Evolutionary conservation across 2,329 filamentous ascomycete genomes (phyloP).

Genomic region (Xylariaceae sp.): DNA sequence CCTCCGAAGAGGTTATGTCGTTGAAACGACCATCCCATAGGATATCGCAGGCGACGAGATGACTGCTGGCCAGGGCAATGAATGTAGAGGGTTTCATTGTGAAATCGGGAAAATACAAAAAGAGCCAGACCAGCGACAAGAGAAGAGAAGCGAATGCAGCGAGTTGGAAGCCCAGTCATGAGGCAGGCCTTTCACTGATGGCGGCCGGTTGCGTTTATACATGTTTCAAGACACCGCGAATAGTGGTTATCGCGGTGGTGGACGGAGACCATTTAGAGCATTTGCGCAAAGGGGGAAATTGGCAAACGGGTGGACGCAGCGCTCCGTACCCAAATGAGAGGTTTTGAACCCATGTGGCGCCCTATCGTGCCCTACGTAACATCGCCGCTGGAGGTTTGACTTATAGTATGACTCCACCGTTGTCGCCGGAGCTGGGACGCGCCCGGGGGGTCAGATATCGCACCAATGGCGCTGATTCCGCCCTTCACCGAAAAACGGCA

Average conservation of each 20-base stretch:
- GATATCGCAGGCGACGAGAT: slow-evolving; percentile 36
- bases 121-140: too few species aligned
- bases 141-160: neutral
- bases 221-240: too few species aligned
- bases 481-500: slow-evolving; percentile 4
- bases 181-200: neutral
- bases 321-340: slow-evolving; percentile 14
- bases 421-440: slow-evolving; percentile 1
- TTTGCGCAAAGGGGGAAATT: neutral
- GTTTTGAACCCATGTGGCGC: slow-evolving; percentile 3
- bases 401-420: slow-evolving; percentile 9
- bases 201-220: too few species aligned
- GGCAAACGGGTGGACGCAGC: slow-evolving; percentile 3
- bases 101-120: neutral
- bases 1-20: slow-evolving; percentile 40
- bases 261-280: too few species aligned
- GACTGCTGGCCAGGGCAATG: slow-evolving; percentile 16
- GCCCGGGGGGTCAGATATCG: slow-evolving; percentile 7
- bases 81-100: slow-evolving; percentile 19
- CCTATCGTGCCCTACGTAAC: neutral
- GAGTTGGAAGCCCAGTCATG: neutral
- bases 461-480: slow-evolving; percentile 10
- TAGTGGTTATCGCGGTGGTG: too few species aligned
- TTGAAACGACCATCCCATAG: slow-evolving; percentile 61
- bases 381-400: slow-evolving; percentile 3